Evolutionary conservation across 208 protist genomes (phyloP).

Genomic region (Leishmania martiniquensis): DNA sequence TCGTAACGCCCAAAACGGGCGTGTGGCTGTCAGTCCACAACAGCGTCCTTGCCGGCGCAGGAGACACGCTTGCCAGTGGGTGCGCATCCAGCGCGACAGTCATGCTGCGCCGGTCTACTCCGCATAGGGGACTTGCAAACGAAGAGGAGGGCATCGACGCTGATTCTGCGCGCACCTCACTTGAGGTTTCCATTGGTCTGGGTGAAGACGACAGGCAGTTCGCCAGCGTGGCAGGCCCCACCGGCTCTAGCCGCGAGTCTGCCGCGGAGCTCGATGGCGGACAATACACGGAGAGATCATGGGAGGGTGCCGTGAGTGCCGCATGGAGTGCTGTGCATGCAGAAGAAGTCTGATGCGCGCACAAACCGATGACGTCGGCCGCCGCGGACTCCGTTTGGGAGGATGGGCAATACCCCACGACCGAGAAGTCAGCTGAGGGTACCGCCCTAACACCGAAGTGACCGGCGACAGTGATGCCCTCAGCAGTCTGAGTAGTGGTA

Average conservation of each 20-base stretch:
- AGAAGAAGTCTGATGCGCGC: not conserved
- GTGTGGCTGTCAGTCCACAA: not conserved
- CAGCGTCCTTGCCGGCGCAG: too few relatives aligned
- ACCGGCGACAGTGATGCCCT: not conserved
- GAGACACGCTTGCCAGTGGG: not conserved
- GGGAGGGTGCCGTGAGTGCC: not conserved
- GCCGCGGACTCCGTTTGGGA: not conserved
- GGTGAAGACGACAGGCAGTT: not conserved
- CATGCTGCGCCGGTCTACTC: slow-evolving; percentile 15
- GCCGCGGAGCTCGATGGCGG: not conserved
- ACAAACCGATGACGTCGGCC: not conserved
- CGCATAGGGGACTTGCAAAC: not conserved
- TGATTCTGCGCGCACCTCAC: not conserved
- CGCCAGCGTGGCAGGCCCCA: not conserved
- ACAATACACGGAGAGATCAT: not conserved
- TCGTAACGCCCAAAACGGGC: not conserved
- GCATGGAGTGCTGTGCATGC: not conserved
- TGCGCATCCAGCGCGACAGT: slow-evolving; percentile 15
- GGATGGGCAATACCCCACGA: not conserved
- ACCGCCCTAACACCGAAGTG: not conserved
- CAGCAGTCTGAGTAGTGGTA: not conserved
- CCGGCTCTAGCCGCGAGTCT: not conserved
- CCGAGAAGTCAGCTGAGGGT: not conserved
- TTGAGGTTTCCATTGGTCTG: not conserved
- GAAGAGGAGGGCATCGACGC: not conserved